Conservation (phyloP, 202 grass and related monocot species). For the Setaria italica region DNA sequence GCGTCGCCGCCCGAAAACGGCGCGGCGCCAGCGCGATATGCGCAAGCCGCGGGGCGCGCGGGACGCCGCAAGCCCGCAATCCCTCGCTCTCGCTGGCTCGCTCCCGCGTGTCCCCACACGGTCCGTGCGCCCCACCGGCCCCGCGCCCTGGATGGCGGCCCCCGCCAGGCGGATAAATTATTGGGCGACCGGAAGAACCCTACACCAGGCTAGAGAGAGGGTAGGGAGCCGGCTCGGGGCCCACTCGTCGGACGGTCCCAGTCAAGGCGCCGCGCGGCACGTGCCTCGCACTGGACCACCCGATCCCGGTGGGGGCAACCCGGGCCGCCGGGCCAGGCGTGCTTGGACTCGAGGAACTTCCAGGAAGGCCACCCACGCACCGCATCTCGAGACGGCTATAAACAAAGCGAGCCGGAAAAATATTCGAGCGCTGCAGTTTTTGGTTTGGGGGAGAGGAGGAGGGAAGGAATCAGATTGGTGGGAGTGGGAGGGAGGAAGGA, state of each 20-base stretch:
- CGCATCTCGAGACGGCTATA: constrained; percentile 10
- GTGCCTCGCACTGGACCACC: not conserved
- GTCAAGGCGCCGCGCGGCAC: not conserved
- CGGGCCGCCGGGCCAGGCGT: not conserved
- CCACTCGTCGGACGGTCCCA: not conserved
- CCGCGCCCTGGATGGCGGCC: not conserved
- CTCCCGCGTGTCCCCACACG: not conserved
- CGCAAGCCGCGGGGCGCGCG: no score
- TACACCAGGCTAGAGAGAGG: no score
- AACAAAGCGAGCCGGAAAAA: constrained; percentile 1
- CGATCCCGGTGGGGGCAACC: no score
- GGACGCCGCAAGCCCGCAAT: not conserved
- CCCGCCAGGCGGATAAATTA: not conserved
- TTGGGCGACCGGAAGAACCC: not conserved
- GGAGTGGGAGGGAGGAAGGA: not conserved
- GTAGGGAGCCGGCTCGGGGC: not conserved
- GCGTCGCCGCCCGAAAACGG: not conserved
- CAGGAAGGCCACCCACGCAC: not conserved
- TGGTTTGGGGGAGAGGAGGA: not conserved
- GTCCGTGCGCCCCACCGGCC: not conserved
- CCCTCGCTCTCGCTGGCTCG: no score
- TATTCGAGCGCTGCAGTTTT: not conserved
- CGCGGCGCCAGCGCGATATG: not conserved
- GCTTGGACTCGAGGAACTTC: constrained; percentile 21
- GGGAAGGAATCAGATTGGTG: constrained; percentile 38